Base-by-base conservation (phyloP, 2,329 filamentous ascomycete genomes). In the Paramyrothecium roridum region DNA sequence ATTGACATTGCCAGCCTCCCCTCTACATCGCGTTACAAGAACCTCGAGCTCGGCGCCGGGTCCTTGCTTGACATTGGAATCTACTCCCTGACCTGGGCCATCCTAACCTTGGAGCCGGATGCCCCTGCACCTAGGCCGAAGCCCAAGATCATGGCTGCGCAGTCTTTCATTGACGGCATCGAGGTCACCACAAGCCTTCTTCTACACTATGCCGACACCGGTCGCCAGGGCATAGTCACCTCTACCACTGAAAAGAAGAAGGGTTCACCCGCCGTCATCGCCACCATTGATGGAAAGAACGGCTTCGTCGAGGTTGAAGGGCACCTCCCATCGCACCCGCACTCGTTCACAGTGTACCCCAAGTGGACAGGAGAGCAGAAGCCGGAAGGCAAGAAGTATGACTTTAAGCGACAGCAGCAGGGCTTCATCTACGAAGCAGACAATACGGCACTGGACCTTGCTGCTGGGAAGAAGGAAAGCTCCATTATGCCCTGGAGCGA, bases 401-500 rank as follows among this genome's bases (percentile, higher is more conserved):
- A 72, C 1, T 76, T 77, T 52, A 65, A 70, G 23, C 65, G 65
- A 16, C 66, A 66, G 1, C 37, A 43, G n/a, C 37, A 43, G 16
- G 37, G 37, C 37, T 43, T 43, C 13, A 43, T 43, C 37, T 43
- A 43, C 12, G 37, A 43, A 13, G 37, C 37, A 43, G 71, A 70
- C 0, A 63, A 64, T 33, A 72, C 73, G 6, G 77, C 77, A 0
- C 49, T 69, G 6, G 73, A 77, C 56, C 67, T 79, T 45, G 65
- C 67, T 2, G 68, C 69, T 3, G 73, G 72, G 0, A 69, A 61
- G 50, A 65, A 62, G 7, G 65, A 79, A 58, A 78, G 70, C 52
- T 62, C 62, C 1, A 65, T 72, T 3, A 76, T 80, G 72, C 76
- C 77, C 0, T 78, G 73, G 73, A 61, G 67, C 0, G 77, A 80